Percentiles rank a stretch among this genome's conserved stretches.
These are phyloP conservation scores for Alectoria sarmentosa DNA, from an alignment of 495 filamentous ascomycete genomes.

Conservation along the genomic window DNA sequence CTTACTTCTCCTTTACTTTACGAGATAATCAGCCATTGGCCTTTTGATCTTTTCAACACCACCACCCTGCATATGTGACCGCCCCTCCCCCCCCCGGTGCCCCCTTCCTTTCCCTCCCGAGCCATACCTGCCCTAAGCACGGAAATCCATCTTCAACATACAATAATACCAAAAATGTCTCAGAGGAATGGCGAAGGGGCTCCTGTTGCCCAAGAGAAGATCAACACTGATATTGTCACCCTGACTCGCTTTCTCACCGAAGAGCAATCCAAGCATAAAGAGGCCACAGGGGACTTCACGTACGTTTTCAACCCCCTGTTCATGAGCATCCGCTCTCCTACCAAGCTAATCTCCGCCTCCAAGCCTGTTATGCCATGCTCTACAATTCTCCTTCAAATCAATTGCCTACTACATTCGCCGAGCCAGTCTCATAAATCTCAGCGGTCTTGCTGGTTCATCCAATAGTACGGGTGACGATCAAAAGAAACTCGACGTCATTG, in stretches of 20 bases:
- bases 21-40: too few species aligned
- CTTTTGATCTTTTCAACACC: neutral
- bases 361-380: conserved; percentile 90
- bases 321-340: neutral
- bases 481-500: conserved; percentile 98
- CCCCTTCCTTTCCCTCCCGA: neutral
- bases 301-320: conserved; percentile 37
- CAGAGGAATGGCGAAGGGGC: conserved; percentile 30
- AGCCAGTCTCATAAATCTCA: conserved; percentile 93
- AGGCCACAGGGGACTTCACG: conserved; percentile 98
- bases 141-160: neutral
- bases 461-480: conserved; percentile 97
- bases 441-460: conserved; percentile 86
- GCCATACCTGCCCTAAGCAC: neutral
- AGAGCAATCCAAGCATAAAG: conserved; percentile 85
- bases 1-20: too few species aligned
- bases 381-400: conserved; percentile 98
- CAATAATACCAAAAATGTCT: conserved; percentile 10
- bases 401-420: conserved; percentile 99
- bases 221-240: conserved; percentile 94
- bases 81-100: too few species aligned
- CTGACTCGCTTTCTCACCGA: conserved; percentile 93
- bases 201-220: conserved; percentile 55
- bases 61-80: neutral
- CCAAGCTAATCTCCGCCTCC: neutral